Evolutionary conservation across 306 rosid genomes (phyloP).

Genomic region (Potentilla sterilis): DNA sequence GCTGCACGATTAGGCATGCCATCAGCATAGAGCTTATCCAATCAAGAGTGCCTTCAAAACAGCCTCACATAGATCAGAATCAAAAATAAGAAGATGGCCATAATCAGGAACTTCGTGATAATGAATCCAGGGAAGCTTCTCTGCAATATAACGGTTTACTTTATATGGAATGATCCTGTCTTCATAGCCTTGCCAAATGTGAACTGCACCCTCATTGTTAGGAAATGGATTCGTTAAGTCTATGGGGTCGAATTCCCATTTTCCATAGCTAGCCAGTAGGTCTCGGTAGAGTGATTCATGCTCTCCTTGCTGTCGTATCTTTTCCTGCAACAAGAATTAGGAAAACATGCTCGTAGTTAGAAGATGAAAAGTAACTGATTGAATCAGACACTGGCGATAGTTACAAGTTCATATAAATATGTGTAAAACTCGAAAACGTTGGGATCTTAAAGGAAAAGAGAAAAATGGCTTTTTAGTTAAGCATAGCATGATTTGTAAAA

Average conservation of each 20-base stretch:
- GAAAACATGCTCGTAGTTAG: neutral
- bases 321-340: slow-evolving; percentile 34
- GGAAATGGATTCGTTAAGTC: slow-evolving; percentile 48
- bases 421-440: neutral
- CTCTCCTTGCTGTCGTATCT: slow-evolving; percentile 60
- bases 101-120: slow-evolving; percentile 65
- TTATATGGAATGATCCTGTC: slow-evolving; percentile 54
- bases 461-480: neutral
- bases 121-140: slow-evolving; percentile 68
- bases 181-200: slow-evolving; percentile 69
- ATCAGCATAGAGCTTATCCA: slow-evolving; percentile 17
- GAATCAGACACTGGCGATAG: neutral
- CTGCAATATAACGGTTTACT: slow-evolving; percentile 47
- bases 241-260: slow-evolving; percentile 66
- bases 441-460: neutral
- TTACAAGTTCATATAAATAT: neutral
- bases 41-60: slow-evolving; percentile 51
- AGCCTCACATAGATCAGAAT: slow-evolving; percentile 41
- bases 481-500: neutral
- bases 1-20: neutral
- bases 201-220: slow-evolving; percentile 46
- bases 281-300: slow-evolving; percentile 62
- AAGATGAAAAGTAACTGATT: neutral
- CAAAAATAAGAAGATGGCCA: slow-evolving; percentile 52
- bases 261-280: slow-evolving; percentile 40